Evolutionary conservation across 1,284 basidiomycete genomes (phyloP).

Genomic region (Coniferiporia sulphurascens): DNA sequence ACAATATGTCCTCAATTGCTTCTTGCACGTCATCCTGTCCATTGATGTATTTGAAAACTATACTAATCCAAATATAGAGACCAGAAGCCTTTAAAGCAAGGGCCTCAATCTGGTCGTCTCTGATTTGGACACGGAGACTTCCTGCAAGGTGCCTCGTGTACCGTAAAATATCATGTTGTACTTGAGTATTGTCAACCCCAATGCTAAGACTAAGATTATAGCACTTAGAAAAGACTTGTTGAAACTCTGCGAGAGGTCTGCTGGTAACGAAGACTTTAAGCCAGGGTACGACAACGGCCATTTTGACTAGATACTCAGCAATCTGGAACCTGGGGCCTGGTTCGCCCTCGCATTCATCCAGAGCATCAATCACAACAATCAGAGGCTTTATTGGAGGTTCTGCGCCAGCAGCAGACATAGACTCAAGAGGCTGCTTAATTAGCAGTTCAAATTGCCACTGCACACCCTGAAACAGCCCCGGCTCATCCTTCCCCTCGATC

Average conservation of each 20-base stretch:
- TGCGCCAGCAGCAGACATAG: neutral
- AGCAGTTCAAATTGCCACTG: neutral
- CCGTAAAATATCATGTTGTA: neutral
- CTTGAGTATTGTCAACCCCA: neutral
- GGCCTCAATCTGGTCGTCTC: conserved; percentile 17
- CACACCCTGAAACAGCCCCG: neutral
- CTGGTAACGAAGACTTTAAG: conserved; percentile 1
- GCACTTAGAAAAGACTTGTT: neutral
- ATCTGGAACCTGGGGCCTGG: neutral
- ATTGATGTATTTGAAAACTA: conserved; percentile 25
- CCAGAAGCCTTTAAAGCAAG: conserved; percentile 24
- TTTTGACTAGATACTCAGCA: neutral
- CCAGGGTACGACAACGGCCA: neutral
- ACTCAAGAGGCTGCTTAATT: neutral
- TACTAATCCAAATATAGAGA: conserved; percentile 27
- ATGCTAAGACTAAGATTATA: neutral
- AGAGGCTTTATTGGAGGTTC: neutral
- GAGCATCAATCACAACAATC: conserved; percentile 6
- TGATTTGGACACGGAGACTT: neutral
- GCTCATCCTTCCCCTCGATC: neutral
- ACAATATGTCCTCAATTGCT: neutral
- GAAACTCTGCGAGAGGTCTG: neutral
- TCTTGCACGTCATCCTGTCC: conserved; percentile 2
- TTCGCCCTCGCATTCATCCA: conserved; percentile 2
- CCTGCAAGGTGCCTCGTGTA: neutral